Conservation (phyloP, 2,329 filamentous ascomycete genomes). For the Colletotrichum lini region DNA sequence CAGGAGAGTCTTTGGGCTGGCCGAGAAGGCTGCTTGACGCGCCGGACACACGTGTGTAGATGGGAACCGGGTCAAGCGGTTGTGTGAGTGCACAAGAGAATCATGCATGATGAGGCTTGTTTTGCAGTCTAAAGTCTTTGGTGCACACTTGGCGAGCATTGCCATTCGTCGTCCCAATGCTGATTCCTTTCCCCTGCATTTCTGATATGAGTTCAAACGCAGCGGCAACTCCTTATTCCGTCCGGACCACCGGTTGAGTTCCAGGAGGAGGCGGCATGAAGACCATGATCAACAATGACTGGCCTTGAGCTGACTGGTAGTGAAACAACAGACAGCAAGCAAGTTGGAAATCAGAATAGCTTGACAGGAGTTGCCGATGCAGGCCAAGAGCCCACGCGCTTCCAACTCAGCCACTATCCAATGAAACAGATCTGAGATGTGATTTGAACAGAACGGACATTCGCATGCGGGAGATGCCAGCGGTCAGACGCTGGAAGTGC, state of each 20-base stretch:
- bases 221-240: not conserved
- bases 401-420: constrained; percentile 28
- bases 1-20: constrained; percentile 4
- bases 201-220: not conserved
- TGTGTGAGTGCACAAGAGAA: not conserved
- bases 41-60: not conserved
- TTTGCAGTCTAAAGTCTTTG: no score
- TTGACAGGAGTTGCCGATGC: not conserved
- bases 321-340: not conserved
- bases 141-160: not conserved
- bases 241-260: constrained; percentile 33
- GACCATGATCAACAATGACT: not conserved
- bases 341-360: not conserved
- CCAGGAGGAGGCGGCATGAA: no score
- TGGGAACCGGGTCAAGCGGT: not conserved
- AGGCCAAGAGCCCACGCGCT: not conserved
- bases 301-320: no score
- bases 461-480: not conserved
- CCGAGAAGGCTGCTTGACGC: not conserved
- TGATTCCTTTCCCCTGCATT: not conserved
- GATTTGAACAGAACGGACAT: not conserved
- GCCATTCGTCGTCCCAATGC: constrained; percentile 12
- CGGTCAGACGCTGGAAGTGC: constrained; percentile 14
- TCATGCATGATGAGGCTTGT: not conserved
- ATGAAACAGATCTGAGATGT: constrained; percentile 18